Base-by-base conservation (phyloP, 2,329 filamentous ascomycete species). In the Cladosporium sp. region DNA sequence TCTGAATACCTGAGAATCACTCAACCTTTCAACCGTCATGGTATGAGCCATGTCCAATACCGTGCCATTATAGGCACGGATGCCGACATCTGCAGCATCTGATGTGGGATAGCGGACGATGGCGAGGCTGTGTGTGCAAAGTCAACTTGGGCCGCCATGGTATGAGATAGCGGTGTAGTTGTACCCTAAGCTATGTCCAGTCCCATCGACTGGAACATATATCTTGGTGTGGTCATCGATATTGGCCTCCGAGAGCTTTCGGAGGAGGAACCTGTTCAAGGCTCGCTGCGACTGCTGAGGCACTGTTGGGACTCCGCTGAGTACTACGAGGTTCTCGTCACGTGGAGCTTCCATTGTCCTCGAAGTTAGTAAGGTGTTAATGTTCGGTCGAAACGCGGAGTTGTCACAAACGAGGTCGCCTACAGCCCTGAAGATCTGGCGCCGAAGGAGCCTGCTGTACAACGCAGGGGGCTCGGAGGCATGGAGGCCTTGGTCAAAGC, bases 141-240 rank as follows among this genome's bases (percentile, higher is more conserved):
- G 18, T 32, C 14, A 30, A 34, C 18, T 12, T 32, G 49, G 18
- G 10, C 3, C 8, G 15, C n/a, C 2, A 11, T 24, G 32, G 28
- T 21, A 21, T 30, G 3, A 15, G 18, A 55, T 30, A 21, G 52
- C n/a, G 52, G 30, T 24, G 18, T 21, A 55, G 52, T 32, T 15
- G 18, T 55, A 55, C 52, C 52, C 52, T 30, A 34, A 30, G 52
- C 52, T 55, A 1, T 55, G 10, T 32, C 52, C 52, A 21, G 32
- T n/a, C 4, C 18, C 52, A 34, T 34, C 52, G 15, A 55, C 52
- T n/a, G 52, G 52, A n/a, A 55, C 52, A 34, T 55, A 55, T 55
- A 55, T 34, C 15, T 55, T 55, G 10, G 18, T 32, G n/a, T 55
- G 52, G 32, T 55, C 28, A 34, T 55, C 32, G 10, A 32, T 10